Evolutionary conservation across 139 green algal genomes (phyloP), one percentile per base, ranked within the genome.

Genomic region (Chlorella sp.): DNA sequence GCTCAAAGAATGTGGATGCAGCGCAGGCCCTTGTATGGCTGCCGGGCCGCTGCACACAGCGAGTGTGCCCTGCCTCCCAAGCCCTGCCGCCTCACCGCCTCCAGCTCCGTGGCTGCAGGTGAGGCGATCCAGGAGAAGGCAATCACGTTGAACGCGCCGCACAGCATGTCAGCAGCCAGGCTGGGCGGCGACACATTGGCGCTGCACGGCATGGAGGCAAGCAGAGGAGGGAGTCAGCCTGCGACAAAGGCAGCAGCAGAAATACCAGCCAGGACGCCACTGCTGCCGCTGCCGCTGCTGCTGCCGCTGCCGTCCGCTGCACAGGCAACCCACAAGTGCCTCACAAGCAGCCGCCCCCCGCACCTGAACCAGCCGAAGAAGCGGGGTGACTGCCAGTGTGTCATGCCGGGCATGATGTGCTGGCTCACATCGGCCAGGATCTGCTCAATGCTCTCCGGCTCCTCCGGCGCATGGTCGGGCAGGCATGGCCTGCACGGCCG

Each of bases 341-440:
- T n/a, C n/a, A n/a, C n/a, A n/a, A n/a, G n/a, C n/a, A n/a, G n/a
- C n/a, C n/a, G n/a, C n/a, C 71, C 26, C 41, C 36, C 70, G n/a
- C 30, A 81, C 64, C n/a, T 18, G 28, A 75, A 65, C 60, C 68
- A 85, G 47, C 88, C 92, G 74, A 98, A 98, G 89, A 98, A 98
- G 75, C 72, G 85, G 38, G 95, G 95, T 56, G 78, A 88, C 93
- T 98, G 95, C 95, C 95, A 98, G 89, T 98, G 95, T 2, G 91
- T 92, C 17, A 97, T 85, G 20, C 93, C 93, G 82, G 92, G 93
- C 89, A 96, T 86, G 74, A 98, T 93, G 55, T 91, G 90, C 28
- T 60, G 13, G 15, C 88, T 34, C 4, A 98, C 86, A 74, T 98
- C 95, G 17, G 34, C 1, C 84, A 97, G 85, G n/a, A 97, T 84